phyloP scores from a whole-genome alignment of 139 green algal genomes.

The Haematococcus lacustris region DNA sequence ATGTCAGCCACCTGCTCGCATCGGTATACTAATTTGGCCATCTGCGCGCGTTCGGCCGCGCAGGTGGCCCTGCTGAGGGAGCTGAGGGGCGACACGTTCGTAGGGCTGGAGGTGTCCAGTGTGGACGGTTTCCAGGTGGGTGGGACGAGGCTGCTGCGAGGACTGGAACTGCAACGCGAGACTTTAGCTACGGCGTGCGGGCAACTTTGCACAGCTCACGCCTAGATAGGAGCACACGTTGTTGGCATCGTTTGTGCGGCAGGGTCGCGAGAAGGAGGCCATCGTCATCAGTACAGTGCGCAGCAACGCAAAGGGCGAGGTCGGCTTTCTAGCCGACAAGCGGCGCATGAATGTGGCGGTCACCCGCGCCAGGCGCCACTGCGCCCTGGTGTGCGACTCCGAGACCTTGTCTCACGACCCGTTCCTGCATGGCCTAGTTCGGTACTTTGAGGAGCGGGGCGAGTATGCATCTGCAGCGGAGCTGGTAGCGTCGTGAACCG shows the following conservation, averaged over 20 bases:
- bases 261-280: conserved; percentile 83
- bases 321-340: conserved; percentile 79
- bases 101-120: conserved; percentile 67
- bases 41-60: too few species aligned
- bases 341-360: conserved; percentile 72
- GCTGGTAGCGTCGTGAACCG: too few species aligned
- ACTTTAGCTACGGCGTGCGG: too few species aligned
- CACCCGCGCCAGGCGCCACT: conserved; percentile 77
- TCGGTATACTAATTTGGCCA: too few species aligned
- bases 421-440: conserved; percentile 81
- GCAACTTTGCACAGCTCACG: too few species aligned
- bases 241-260: too few species aligned
- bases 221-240: too few species aligned
- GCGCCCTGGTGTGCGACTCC: conserved; percentile 67
- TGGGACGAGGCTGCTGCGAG: too few species aligned
- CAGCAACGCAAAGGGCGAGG: conserved; percentile 46
- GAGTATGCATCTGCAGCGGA: conserved; percentile 61
- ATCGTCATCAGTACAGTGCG: conserved; percentile 84
- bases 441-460: conserved; percentile 79
- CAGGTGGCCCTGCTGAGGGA: conserved; percentile 73
- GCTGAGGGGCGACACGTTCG: conserved; percentile 44
- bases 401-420: conserved; percentile 66
- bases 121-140: conserved; percentile 91
- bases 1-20: too few species aligned
- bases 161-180: too few species aligned